Evolutionary conservation across 352 stramenopile genomes (phyloP), one percentile per base, ranked within the genome.

Genomic region (Pythium angustatum): DNA sequence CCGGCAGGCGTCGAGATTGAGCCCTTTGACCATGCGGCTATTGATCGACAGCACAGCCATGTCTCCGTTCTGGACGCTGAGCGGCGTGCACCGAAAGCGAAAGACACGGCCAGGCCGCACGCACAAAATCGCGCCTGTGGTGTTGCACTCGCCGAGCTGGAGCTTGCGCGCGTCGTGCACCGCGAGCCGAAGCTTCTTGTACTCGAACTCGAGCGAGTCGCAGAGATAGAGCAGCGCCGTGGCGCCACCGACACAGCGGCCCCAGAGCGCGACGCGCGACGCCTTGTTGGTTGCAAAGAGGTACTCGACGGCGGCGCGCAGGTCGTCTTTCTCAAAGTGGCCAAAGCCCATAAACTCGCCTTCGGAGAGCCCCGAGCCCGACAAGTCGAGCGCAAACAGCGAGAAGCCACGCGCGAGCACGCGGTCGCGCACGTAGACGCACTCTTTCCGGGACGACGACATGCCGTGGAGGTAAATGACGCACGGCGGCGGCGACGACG

Each of bases 391-490:
- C 53, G 82, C 60, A 36, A 93, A 87, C 15, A 93, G 60, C 47
- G 84, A 91, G 38, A 91, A 91, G 10, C 83, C 84, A 1, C 69
- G 63, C 0, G 73, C 59, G 15, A 93, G 74, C 24, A 93, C 70
- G 58, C 63, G 70, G 27, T 72, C 57, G 50, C 77, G 72, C 28
- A 93, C 55, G 54, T 93, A 93, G 19, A 91, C 62, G 33, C 81
- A 88, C 68, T 93, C 84, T 58, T 89, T 86, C 1, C 84, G 70
- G 1, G 84, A 93, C 21, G 80, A 90, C 26, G 84, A 93, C 74
- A 93, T 82, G 22, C 84, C 84, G 56, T 93, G 84, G 34, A 93
- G 68, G 58, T 91, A 93, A 17, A 93, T 49, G 28, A 93, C 79
- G 40, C 84, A 93, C 26, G 84, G 82, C 19, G 47, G 47, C 33